Evolutionary conservation across 2,329 filamentous ascomycete genomes (phyloP).

Genomic region (Aspergillus sp.): DNA sequence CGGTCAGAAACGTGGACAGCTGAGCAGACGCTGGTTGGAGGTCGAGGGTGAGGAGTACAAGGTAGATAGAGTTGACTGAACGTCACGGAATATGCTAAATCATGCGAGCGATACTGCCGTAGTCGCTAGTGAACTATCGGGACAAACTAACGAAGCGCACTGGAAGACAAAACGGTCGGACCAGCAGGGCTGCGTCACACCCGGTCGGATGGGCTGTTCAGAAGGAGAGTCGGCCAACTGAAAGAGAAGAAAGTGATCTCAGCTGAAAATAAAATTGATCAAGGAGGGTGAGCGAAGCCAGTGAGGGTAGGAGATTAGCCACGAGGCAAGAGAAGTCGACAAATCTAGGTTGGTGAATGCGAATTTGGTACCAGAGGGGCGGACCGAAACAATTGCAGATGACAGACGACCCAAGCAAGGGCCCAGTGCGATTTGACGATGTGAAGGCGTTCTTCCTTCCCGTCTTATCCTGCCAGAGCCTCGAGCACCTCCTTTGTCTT

Average conservation of each 20-base stretch:
- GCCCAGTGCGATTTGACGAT: not conserved
- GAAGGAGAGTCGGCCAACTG: not conserved
- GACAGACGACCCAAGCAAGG: not conserved
- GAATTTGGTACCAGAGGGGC: constrained; percentile 1
- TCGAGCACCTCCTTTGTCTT: not conserved
- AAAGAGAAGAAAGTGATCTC: not conserved
- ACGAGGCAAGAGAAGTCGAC: not conserved
- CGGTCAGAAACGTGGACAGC: constrained; percentile 18
- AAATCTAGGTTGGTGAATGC: not conserved
- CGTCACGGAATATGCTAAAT: constrained; percentile 16
- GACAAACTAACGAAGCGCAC: constrained; percentile 1
- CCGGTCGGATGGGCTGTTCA: not conserved
- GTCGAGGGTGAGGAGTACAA: not conserved
- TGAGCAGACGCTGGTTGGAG: constrained; percentile 6
- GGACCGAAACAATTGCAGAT: not conserved
- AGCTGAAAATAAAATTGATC: not conserved
- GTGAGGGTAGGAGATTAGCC: not conserved
- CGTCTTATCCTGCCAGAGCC: not conserved
- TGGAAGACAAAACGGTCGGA: constrained; percentile 15
- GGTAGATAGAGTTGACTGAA: not conserved
- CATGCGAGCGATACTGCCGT: constrained; percentile 19
- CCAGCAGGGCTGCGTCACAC: constrained; percentile 9
- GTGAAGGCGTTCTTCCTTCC: not conserved
- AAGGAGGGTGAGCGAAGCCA: not conserved
- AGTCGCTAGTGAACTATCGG: constrained; percentile 7